phyloP scores from a whole-genome alignment of 1,284 basidiomycete genomes.

The Papiliotrema flavescens region DNA sequence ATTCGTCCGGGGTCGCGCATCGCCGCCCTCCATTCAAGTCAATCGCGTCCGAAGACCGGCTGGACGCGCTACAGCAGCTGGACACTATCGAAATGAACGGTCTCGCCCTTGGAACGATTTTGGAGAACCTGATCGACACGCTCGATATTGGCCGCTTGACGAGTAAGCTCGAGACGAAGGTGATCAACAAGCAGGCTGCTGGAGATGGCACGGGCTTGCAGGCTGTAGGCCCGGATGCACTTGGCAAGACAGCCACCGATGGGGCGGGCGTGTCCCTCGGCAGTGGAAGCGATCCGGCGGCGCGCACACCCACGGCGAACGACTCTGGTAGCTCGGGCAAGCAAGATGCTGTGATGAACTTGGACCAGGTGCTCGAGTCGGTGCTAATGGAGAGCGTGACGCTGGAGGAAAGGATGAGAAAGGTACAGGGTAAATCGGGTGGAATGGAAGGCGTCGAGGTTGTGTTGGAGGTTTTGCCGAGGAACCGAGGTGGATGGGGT shows the following conservation, averaged over 20 bases:
- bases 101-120: conserved; percentile 19
- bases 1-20: background rate
- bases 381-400: conserved; percentile 27
- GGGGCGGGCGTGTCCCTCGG: background rate
- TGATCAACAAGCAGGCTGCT: background rate
- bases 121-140: conserved; percentile 34
- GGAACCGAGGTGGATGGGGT: conserved; percentile 29
- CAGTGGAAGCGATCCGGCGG: background rate
- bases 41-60: conserved; percentile 7
- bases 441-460: conserved; percentile 33
- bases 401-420: conserved; percentile 24
- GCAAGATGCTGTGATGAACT: background rate
- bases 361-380: conserved; percentile 22
- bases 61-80: conserved; percentile 17
- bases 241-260: background rate
- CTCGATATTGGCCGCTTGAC: conserved; percentile 28
- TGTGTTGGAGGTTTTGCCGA: conserved; percentile 38
- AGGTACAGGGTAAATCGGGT: conserved; percentile 4
- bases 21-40: conserved; percentile 1
- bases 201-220: background rate
- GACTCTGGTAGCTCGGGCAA: background rate
- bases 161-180: background rate
- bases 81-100: conserved; percentile 29
- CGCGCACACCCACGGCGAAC: background rate
- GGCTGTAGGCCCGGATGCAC: background rate